phyloP scores from a whole-genome alignment of 2,329 filamentous ascomycete species.

The Orbilia blumenaviensis region DNA sequence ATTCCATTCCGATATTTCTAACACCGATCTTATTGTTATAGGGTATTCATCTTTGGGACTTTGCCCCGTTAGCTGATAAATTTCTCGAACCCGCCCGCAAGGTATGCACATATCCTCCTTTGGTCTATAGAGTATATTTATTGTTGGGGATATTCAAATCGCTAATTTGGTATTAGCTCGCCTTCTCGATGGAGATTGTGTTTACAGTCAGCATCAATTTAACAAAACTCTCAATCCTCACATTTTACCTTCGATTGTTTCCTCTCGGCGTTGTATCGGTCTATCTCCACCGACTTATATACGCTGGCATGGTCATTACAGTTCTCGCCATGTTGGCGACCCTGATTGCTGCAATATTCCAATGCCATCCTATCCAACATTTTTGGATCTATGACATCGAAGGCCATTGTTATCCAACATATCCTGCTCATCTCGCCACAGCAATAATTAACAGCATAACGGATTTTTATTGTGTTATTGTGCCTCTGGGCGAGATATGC shows the following conservation, averaged over 20 bases:
- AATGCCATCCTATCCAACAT: constrained; percentile 43
- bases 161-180: constrained; percentile 33
- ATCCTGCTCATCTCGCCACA: constrained; percentile 34
- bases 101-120: neutral
- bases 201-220: constrained; percentile 41
- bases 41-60: constrained; percentile 49
- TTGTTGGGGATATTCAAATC: neutral
- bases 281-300: constrained; percentile 38
- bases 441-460: constrained; percentile 45
- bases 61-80: constrained; percentile 23
- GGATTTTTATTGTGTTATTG: constrained; percentile 48
- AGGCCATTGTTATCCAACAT: constrained; percentile 46
- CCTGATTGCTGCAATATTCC: constrained; percentile 35
- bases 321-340: constrained; percentile 37
- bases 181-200: constrained; percentile 42
- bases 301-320: constrained; percentile 31
- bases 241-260: constrained; percentile 48
- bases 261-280: constrained; percentile 41
- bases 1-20: neutral
- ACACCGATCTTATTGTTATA: neutral
- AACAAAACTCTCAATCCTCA: constrained; percentile 48
- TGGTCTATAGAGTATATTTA: neutral
- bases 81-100: constrained; percentile 40
- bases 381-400: constrained; percentile 48
- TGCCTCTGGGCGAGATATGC: constrained; percentile 41